These are phyloP conservation scores for Phyllosticta citrichinensis DNA, from an alignment of 2,329 filamentous ascomycete genomes.

Conservation along the genomic window DNA sequence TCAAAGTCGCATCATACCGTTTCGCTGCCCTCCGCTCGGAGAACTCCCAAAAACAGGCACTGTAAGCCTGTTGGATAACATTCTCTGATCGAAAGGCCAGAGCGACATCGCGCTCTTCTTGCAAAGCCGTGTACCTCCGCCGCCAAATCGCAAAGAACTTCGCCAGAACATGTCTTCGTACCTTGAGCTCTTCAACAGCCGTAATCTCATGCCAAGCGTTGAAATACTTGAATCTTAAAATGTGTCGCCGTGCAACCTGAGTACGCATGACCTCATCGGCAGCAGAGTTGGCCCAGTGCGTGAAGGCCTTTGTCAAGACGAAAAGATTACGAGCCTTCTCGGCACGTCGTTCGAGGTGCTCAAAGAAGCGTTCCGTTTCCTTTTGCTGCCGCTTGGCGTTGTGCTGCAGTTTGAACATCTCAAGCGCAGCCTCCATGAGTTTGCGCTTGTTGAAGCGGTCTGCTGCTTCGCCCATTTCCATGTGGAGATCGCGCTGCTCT, in stretches of 20 bases:
- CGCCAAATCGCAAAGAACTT: slow-evolving; percentile 49
- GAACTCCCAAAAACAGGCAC: slow-evolving; percentile 29
- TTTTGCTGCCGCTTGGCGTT: not conserved
- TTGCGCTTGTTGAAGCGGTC: slow-evolving; percentile 9
- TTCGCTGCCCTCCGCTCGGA: slow-evolving; percentile 24
- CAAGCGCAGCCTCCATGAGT: slow-evolving; percentile 10
- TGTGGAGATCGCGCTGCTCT: slow-evolving; percentile 18
- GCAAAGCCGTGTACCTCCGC: slow-evolving; percentile 29
- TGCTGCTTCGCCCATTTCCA: slow-evolving; percentile 19
- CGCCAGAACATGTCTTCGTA: slow-evolving; percentile 40
- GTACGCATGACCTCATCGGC: slow-evolving; percentile 57
- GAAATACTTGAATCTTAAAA: slow-evolving; percentile 60
- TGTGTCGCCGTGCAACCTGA: slow-evolving; percentile 57
- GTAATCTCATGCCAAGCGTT: slow-evolving; percentile 60
- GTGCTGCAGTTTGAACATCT: slow-evolving; percentile 1
- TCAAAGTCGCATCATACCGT: slow-evolving; percentile 22
- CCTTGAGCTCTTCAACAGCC: slow-evolving; percentile 47
- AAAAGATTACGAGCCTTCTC: slow-evolving; percentile 55
- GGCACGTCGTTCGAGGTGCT: slow-evolving; percentile 49
- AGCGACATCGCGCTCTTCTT: slow-evolving; percentile 24
- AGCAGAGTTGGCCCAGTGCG: slow-evolving; percentile 58
- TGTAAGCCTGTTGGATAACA: slow-evolving; percentile 22
- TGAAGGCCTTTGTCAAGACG: slow-evolving; percentile 53
- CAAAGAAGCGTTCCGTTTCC: slow-evolving; percentile 33
- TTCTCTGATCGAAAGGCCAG: slow-evolving; percentile 23